Conservation (phyloP, 306 rosid genomes). For the Quercus ilex region DNA sequence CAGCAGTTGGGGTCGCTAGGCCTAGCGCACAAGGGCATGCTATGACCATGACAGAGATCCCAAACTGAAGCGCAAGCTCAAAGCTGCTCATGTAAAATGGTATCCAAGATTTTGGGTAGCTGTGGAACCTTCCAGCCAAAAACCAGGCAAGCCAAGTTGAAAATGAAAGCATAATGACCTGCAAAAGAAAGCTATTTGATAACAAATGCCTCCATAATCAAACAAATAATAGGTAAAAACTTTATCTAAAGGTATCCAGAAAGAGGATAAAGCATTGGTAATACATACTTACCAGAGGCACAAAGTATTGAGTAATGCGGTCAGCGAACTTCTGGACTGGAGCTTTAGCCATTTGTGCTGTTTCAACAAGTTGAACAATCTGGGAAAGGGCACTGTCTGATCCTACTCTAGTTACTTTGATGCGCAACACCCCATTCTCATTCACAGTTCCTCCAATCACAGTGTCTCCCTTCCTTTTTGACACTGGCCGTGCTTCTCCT, state of each 20-base stretch:
- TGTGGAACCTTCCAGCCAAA: conserved; percentile 57
- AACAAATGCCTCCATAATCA: neutral
- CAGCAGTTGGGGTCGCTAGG: conserved; percentile 89
- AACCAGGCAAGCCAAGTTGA: conserved; percentile 78
- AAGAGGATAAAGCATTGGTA: neutral
- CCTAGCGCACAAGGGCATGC: conserved; percentile 97
- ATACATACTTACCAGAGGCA: conserved; percentile 53
- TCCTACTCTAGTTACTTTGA: conserved; percentile 74
- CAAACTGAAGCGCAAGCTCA: conserved; percentile 93
- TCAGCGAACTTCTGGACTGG: conserved; percentile 87
- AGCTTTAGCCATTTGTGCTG: conserved; percentile 94
- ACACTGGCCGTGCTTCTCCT: conserved; percentile 65
- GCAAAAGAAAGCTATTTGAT: conserved; percentile 4
- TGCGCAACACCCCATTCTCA: conserved; percentile 73
- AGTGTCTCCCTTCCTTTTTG: conserved; percentile 49
- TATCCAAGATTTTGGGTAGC: conserved; percentile 74
- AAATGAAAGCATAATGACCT: conserved; percentile 67
- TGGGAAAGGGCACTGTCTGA: conserved; percentile 81
- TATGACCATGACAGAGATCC: conserved; percentile 84
- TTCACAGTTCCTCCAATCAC: conserved; percentile 87
- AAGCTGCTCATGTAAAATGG: conserved; percentile 65
- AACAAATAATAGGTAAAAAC: neutral
- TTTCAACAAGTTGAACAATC: conserved; percentile 80
- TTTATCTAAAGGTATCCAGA: neutral
- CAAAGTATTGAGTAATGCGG: conserved; percentile 72